Base-by-base conservation (phyloP, 169 alveolate genomes). In the Cardiosporidium cionae region DNA sequence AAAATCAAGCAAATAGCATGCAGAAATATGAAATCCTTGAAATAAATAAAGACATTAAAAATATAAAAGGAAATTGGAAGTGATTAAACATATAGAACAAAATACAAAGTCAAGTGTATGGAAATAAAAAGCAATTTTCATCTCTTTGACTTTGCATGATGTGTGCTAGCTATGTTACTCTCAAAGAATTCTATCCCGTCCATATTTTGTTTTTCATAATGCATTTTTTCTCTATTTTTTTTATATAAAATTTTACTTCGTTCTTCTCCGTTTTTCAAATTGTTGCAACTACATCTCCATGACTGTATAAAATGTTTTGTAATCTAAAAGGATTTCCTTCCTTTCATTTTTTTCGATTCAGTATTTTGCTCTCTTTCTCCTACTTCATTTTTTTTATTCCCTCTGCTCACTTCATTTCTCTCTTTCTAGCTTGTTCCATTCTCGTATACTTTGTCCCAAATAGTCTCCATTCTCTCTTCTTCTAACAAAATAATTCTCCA, bases 391-490 rank as follows among this genome's bases (percentile, higher is more conserved):
- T 6, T 6, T 25, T 66, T 0, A 0, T 32, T 16, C 7, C 34
- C 0, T 1, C 0, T 0, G 58, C 66, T 9, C 9, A 66, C 5
- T 9, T n/a, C 7, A 16, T 29, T 37, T 66, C 67, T 6, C 9
- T 16, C 9, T 65, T 32, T 9, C 6, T 16, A n/a, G 64, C 29
- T 35, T 23, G 69, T n/a, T n/a, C 23, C 16, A 58, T 1, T 1
- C 32, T 27, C 54, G 36, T 32, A 23, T 64, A 31, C 0, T 0
- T 31, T 1, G 29, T 7, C 32, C 36, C 27, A 35, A 25, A 6
- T 31, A 32, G 67, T 65, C 65, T 7, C 79, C 82, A 54, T 89
- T 65, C 31, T 89, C 7, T 29, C 23, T 25, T 33, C 34, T 7
- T n/a, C 72, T n/a, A n/a, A n/a, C n/a, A n/a, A n/a, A n/a, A n/a